Base-by-base conservation (phyloP, 2,329 filamentous ascomycete species). In the Talaromyces sp. region DNA sequence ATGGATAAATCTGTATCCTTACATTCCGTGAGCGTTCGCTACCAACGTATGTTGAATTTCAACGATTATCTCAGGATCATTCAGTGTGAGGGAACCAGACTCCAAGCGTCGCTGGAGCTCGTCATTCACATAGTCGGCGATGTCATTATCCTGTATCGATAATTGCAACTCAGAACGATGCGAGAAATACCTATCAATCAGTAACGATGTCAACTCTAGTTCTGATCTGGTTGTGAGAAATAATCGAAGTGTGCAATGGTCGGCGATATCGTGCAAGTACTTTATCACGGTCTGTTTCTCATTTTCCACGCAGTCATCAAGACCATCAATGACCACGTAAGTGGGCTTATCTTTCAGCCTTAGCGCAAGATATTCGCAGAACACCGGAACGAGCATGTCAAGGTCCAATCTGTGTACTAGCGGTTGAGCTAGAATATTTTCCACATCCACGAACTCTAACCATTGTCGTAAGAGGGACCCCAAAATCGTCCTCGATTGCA, bases 61-160 rank as follows among this genome's bases (percentile, higher is more conserved):
- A 49, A 61, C 27, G 39, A 61, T 61, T 5, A 22, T 61, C 33
- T 31, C 41, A 37, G 58, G 58, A 6, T 61, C 45, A 33, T 31
- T 49, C 5, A 61, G 43, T n/a, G 39, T 22, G 33, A 61, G 43
- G 15, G 9, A 43, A 17, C 43, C 39, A 8, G 43, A 50, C 22
- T 61, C 31, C 31, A 61, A 35, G 17, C 59, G 43, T 50, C 43
- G 43, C 19, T 50, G 41, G 3, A 61, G 59, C 25, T 61, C 43
- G 35, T 50, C 43, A 35, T 61, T 35, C n/a, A 61, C 35, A 50
- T 61, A 50, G 35, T 50, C 59, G 43, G 31, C 19, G 31, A 61
- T 61, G 25, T 50, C 43, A 1, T 61, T 49, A 19, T 31, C 33
- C 43, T 47, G 59, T 6, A 25, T 4, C n/a, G 31, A 50, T 13